Evolutionary conservation across 2,329 filamentous ascomycete species (phyloP).

Genomic region (Fusarium odoratissimum): DNA sequence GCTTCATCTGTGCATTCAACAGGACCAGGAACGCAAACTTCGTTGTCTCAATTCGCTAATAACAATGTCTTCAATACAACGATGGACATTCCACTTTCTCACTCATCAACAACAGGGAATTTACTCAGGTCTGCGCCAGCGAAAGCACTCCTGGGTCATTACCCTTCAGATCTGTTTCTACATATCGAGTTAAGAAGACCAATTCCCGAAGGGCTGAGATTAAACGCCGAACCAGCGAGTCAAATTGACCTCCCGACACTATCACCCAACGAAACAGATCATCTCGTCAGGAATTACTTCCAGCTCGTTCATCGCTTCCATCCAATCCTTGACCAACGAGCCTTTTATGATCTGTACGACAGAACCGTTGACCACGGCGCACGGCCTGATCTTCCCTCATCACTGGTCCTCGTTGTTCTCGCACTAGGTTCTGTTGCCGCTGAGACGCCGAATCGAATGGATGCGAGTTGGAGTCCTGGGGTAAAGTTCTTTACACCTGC

Average conservation of each 20-base stretch:
- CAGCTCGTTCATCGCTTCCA: conserved; percentile 33
- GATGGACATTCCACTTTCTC: conserved; percentile 36
- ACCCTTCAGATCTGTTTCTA: conserved; percentile 31
- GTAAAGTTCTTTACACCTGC: conserved; percentile 29
- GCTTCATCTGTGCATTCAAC: conserved; percentile 26
- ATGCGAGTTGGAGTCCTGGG: conserved; percentile 23
- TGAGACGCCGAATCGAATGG: conserved; percentile 21
- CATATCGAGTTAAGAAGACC: conserved; percentile 34
- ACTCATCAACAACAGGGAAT: conserved; percentile 33
- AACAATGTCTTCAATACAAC: conserved; percentile 39
- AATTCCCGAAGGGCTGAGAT: conserved; percentile 6
- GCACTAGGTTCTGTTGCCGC: conserved; percentile 25
- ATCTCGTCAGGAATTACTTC: conserved; percentile 25
- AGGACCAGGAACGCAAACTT: conserved; percentile 19
- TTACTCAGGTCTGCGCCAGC: conserved; percentile 29
- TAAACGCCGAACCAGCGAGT: conserved; percentile 18
- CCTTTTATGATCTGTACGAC: conserved; percentile 21
- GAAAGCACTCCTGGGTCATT: conserved; percentile 19
- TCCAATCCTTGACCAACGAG: conserved; percentile 24
- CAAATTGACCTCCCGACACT: conserved; percentile 23
- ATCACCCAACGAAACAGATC: conserved; percentile 17
- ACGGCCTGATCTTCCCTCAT: conserved; percentile 18
- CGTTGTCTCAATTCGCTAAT: conserved; percentile 30
- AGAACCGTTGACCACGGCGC: background rate
- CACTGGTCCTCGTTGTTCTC: conserved; percentile 21